A percentile compares a stretch with the other conserved stretches of the same genome.
Evolutionary conservation across 805 yeast species (phyloP).

Genomic region (Wickerhamiella siamensis): DNA sequence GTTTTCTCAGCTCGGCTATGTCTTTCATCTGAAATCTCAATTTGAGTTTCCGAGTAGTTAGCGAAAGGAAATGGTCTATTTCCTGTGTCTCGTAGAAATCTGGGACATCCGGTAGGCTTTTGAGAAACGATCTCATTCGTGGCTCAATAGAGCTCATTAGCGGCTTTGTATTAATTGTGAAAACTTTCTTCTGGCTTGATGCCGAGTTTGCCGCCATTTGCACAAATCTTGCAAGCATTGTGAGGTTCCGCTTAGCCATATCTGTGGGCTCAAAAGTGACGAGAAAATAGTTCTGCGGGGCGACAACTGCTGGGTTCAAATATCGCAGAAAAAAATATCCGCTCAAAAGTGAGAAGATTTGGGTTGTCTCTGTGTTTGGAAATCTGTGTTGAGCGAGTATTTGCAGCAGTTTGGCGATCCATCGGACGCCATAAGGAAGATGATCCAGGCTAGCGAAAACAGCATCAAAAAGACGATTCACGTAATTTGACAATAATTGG

Average conservation of each 20-base stretch:
- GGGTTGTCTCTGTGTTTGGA: slow-evolving; percentile 36
- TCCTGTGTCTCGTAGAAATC: slow-evolving; percentile 28
- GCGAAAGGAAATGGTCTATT: slow-evolving; percentile 27
- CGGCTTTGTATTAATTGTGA: slow-evolving; percentile 19
- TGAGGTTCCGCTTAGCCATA: slow-evolving; percentile 45
- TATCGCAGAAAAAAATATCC: slow-evolving; percentile 72
- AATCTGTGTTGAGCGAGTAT: slow-evolving; percentile 43
- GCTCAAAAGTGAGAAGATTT: slow-evolving; percentile 41
- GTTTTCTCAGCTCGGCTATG: too few relatives aligned
- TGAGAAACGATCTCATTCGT: slow-evolving; percentile 22
- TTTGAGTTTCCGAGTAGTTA: too few relatives aligned
- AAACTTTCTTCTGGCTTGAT: slow-evolving; percentile 39
- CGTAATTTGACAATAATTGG: slow-evolving; percentile 15
- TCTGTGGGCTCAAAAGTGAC: slow-evolving; percentile 27
- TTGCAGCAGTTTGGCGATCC: slow-evolving; percentile 54
- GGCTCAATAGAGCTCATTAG: slow-evolving; percentile 21
- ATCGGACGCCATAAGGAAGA: slow-evolving; percentile 60
- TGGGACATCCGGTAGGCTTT: slow-evolving; percentile 27
- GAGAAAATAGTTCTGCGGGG: slow-evolving; percentile 51
- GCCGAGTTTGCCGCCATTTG: slow-evolving; percentile 83
- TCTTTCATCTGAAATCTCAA: too few relatives aligned
- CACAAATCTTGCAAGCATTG: slow-evolving; percentile 66
- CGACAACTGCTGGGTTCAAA: slow-evolving; percentile 78
- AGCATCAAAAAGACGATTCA: slow-evolving; percentile 30
- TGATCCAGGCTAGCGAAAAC: slow-evolving; percentile 39